Conservation (phyloP, 306 rosid species). For the Neltuma alba region DNA sequence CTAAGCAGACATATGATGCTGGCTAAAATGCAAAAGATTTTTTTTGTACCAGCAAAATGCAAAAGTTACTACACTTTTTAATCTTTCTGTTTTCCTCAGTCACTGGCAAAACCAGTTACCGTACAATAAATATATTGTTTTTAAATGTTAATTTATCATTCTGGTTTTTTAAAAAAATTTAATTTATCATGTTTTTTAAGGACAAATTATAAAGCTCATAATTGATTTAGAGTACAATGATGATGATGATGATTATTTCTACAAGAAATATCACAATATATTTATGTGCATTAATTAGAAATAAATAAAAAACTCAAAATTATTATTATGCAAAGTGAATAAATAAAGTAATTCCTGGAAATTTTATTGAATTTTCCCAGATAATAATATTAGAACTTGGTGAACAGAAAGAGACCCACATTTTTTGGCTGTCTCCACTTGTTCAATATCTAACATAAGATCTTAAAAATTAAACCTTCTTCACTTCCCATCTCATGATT, state of each 20-base stretch:
- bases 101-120: neutral
- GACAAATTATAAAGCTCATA: neutral
- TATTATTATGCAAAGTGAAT: neutral
- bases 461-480: conserved; percentile 13
- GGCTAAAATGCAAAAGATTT: too few species aligned
- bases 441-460: conserved; percentile 40
- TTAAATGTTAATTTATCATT: neutral
- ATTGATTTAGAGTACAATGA: neutral
- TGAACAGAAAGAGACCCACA: conserved; percentile 43
- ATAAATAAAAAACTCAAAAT: neutral
- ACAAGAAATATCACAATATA: neutral
- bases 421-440: conserved; percentile 41
- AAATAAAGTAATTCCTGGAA: neutral
- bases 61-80: neutral
- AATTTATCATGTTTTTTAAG: too few species aligned
- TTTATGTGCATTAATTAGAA: neutral
- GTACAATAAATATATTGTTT: neutral
- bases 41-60: too few species aligned
- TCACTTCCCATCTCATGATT: conserved; percentile 4
- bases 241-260: too few species aligned
- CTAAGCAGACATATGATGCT: neutral
- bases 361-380: conserved; percentile 29
- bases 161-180: too few species aligned
- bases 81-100: neutral
- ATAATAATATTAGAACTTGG: conserved; percentile 24